A percentile compares a stretch with the other conserved stretches of the same genome.
Conservation (phyloP, 129 eudicot species). For the Pulicaria dysenterica region DNA sequence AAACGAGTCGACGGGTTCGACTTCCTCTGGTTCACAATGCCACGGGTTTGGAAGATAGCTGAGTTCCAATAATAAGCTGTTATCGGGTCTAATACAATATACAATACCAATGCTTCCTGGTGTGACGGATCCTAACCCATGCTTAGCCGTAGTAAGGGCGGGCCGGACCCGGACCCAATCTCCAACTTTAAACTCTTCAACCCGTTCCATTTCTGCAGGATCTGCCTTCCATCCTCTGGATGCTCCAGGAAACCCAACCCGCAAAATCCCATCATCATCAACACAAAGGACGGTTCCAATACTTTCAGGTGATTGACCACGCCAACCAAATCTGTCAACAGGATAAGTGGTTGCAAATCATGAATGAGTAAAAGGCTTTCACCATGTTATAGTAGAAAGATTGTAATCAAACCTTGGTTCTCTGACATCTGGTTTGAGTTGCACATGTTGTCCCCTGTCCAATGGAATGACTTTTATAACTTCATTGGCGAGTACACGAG, state of each 20-base stretch:
- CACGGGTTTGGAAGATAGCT: constrained; percentile 98
- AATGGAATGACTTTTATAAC: constrained; percentile 91
- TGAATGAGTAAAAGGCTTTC: constrained; percentile 3
- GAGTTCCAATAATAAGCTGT: constrained; percentile 80
- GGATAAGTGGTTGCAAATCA: background rate
- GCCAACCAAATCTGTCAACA: constrained; percentile 79
- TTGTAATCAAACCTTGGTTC: constrained; percentile 80
- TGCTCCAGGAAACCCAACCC: constrained; percentile 99
- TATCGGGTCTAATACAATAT: constrained; percentile 89
- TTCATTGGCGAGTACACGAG: constrained; percentile 77
- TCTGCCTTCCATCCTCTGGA: constrained; percentile 99
- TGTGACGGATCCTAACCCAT: constrained; percentile 94
- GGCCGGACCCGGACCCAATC: constrained; percentile 99
- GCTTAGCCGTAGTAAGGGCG: constrained; percentile 91
- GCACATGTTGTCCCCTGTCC: constrained; percentile 94
- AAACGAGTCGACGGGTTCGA: constrained; percentile 93
- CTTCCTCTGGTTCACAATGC: constrained; percentile 99
- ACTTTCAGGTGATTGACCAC: constrained; percentile 86
- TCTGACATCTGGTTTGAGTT: constrained; percentile 67
- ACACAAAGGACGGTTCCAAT: constrained; percentile 95
- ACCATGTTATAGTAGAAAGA: background rate
- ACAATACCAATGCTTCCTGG: constrained; percentile 99
- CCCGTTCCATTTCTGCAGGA: constrained; percentile 99
- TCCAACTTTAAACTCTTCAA: constrained; percentile 96
- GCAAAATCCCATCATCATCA: constrained; percentile 96